Evolutionary conservation across 2,329 filamentous ascomycete species (phyloP), one percentile per base, ranked within the genome.

Genomic region (Verticillium nubilum): DNA sequence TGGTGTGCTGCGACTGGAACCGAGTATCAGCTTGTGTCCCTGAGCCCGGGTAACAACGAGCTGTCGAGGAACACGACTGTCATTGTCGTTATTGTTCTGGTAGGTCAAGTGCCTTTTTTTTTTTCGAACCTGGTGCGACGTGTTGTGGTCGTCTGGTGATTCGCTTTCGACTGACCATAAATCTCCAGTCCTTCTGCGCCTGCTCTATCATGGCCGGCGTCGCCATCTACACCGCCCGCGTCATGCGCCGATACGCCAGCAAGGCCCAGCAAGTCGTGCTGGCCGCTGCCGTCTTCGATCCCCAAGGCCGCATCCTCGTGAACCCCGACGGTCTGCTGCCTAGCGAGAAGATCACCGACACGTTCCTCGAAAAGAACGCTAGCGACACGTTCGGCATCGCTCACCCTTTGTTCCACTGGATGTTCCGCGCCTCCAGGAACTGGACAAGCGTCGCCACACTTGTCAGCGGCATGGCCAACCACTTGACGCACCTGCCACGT

Each of bases 321-420:
- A 87, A 83, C 5, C 84, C 86, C 0, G 85, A 90, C 62, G 90
- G 90, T 9, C 75, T 87, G 19, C 72, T 92, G 12, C 90, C 89
- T 4, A 87, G 81, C 52, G 83, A 88, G 61, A 91, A 92, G 65
- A 90, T 97, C 62, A 95, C 91, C 1, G 88, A 88, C 70, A 87
- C 87, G 15, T 92, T 91, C 70, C 74, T 91, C 42, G 87, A 89
- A 70, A 84, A 81, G 67, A 73, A 64, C 63, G 74, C 88, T 58
- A 85, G 87, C 61, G 91, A 96, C 61, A 84, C 87, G 15, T 93
- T 97, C 67, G 86, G 86, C 59, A 86, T 86, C 26, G 84, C 85
- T 0, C 91, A 96, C 69, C 85, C 90, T 0, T 85, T 93, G 1
- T 96, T 95, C 72, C 86, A 92, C 56, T 96, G 92, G 92, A 88